Percentiles rank a stretch among this genome's conserved stretches.
Evolutionary conservation across 75 land plant genomes (phyloP).

Genomic region (Selaginella tamariscina): DNA sequence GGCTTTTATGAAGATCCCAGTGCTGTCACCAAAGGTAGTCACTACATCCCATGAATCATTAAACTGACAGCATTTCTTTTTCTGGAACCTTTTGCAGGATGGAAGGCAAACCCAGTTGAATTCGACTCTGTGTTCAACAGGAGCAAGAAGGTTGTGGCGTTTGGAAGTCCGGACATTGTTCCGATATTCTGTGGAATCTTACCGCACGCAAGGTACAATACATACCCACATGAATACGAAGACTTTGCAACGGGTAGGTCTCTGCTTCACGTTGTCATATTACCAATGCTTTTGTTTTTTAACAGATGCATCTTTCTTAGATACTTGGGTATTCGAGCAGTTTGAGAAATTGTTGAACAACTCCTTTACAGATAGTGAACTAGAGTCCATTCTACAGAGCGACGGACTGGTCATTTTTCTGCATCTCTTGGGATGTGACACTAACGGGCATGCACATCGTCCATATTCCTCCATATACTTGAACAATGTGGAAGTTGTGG

Average conservation of each 20-base stretch:
- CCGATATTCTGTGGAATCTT: conserved; percentile 86
- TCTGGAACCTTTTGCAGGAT: conserved; percentile 46
- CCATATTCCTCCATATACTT: conserved; percentile 82
- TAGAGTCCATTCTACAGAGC: conserved; percentile 37
- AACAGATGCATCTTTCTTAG: conserved; percentile 98
- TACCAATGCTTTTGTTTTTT: conserved; percentile 7
- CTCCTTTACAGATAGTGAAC: conserved; percentile 40
- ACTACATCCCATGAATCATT: too few species aligned
- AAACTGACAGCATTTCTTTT: too few species aligned
- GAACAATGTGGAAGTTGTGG: conserved; percentile 87
- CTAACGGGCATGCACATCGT: conserved; percentile 96
- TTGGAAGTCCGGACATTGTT: conserved; percentile 92
- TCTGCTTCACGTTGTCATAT: not conserved
- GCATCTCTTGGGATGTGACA: conserved; percentile 90
- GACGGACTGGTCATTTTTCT: conserved; percentile 72
- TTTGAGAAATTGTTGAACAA: conserved; percentile 46
- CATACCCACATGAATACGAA: conserved; percentile 87
- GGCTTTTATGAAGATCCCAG: conserved; percentile 98
- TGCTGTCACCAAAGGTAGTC: conserved; percentile 85
- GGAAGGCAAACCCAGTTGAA: conserved; percentile 98
- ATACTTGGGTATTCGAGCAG: conserved; percentile 87
- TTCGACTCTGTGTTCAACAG: conserved; percentile 95
- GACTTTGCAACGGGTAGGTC: conserved; percentile 82
- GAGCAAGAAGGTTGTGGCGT: conserved; percentile 73
- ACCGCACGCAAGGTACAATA: conserved; percentile 53